phyloP scores from a whole-genome alignment of 192 early-diverging fungal species.

The Backusella tarrabulga region DNA sequence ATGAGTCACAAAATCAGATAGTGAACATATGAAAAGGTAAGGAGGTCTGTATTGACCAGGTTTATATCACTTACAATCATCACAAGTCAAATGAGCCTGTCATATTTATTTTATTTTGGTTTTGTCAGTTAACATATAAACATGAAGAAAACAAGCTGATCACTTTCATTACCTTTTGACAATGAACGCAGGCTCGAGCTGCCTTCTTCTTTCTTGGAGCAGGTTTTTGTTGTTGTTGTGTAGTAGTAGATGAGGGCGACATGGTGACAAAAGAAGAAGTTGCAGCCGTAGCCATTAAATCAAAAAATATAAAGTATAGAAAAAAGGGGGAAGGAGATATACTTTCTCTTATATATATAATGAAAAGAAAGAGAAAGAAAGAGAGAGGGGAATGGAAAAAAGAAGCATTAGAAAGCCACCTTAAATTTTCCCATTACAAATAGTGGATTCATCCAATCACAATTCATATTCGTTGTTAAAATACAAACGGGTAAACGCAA shows the following conservation, averaged over 20 bases:
- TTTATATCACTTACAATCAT: constrained; percentile 53
- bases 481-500: not conserved
- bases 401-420: constrained; percentile 1
- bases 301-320: not conserved
- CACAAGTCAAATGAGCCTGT: constrained; percentile 70
- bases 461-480: not conserved
- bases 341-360: not conserved
- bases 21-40: not conserved
- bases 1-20: constrained; percentile 10
- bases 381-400: not conserved
- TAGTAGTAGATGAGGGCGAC: not conserved
- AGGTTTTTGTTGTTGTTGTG: constrained; percentile 5
- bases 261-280: constrained; percentile 1
- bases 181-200: constrained; percentile 58
- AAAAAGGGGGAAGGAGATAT: not conserved
- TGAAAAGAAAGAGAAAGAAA: not conserved
- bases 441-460: not conserved
- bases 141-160: not conserved
- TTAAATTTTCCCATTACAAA: constrained; percentile 7
- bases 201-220: constrained; percentile 34
- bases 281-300: constrained; percentile 2
- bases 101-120: not conserved
- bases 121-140: not conserved
- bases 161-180: constrained; percentile 43
- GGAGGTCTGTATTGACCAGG: not conserved